Percentiles rank a stretch among this genome's conserved stretches.
Evolutionary conservation across 441 rosid species (phyloP).

Genomic region (Arabidopsis lyrata): DNA sequence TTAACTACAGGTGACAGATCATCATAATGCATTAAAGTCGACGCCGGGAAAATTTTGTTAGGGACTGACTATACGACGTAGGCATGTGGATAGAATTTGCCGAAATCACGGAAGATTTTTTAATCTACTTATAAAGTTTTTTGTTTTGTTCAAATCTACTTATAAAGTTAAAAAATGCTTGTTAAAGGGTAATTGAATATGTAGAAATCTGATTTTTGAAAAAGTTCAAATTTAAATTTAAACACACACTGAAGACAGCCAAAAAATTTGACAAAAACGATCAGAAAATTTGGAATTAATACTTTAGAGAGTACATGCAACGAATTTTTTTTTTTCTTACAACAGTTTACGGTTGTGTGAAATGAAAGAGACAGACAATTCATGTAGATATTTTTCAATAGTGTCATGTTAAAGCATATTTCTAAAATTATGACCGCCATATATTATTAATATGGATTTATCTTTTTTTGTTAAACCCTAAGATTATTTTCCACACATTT

Average conservation of each 20-base stretch:
- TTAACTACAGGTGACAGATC: conserved; percentile 6
- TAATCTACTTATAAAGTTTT: background rate
- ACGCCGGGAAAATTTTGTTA: background rate
- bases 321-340: background rate
- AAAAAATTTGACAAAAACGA: conserved; percentile 8
- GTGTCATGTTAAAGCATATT: background rate
- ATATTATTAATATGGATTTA: background rate
- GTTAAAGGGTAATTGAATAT: background rate
- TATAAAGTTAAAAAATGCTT: conserved; percentile 6
- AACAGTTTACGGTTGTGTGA: conserved; percentile 13
- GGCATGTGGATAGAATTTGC: conserved; percentile 42
- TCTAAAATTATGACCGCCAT: background rate
- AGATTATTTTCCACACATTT: conserved; percentile 6
- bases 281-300: background rate
- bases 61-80: conserved; percentile 20
- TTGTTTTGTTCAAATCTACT: background rate
- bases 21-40: conserved; percentile 10
- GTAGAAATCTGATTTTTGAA: background rate
- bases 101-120: conserved; percentile 31
- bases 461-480: background rate
- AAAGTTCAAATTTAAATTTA: background rate
- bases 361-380: conserved; percentile 18
- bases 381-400: conserved; percentile 14
- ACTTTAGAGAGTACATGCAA: conserved; percentile 17
- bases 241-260: background rate